Evolutionary conservation across 1,284 basidiomycete species (phyloP).

Genomic region (Rhizoctonia solani): DNA sequence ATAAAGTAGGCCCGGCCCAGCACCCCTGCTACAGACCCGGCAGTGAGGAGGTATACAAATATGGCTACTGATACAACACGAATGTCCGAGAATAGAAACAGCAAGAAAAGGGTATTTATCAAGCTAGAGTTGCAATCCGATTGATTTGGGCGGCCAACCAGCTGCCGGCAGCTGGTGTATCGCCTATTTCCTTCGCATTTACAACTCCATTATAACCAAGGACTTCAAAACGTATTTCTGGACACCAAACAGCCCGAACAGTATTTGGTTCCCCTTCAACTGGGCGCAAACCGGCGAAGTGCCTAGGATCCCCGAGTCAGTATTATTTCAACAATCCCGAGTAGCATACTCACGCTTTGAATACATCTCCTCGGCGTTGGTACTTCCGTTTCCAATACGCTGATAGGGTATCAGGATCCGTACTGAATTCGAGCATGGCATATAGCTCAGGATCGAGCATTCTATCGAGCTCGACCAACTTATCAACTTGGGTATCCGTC

Average conservation of each 20-base stretch:
- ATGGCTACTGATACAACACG: conserved; percentile 29
- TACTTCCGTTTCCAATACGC: conserved; percentile 32
- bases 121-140: conserved; percentile 10
- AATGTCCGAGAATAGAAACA: conserved; percentile 5
- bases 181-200: conserved; percentile 28
- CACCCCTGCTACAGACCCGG: background rate
- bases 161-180: conserved; percentile 21
- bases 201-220: conserved; percentile 30
- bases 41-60: background rate
- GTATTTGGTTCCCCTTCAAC: conserved; percentile 27
- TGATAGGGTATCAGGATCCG: conserved; percentile 23
- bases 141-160: conserved; percentile 18
- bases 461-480: conserved; percentile 25
- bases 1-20: background rate
- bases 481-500: conserved; percentile 11
- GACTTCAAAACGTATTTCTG: conserved; percentile 27
- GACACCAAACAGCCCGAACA: conserved; percentile 30
- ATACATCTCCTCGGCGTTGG: conserved; percentile 20
- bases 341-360: conserved; percentile 18
- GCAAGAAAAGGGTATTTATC: conserved; percentile 5
- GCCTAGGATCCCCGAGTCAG: background rate
- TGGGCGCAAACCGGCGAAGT: conserved; percentile 21
- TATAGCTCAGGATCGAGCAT: conserved; percentile 29
- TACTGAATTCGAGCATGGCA: conserved; percentile 32
- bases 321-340: too few species aligned